Percentiles rank a stretch among this genome's conserved stretches.
phyloP scores from a whole-genome alignment of 2,329 filamentous ascomycete genomes.

The Gliomastix tumulicola region DNA sequence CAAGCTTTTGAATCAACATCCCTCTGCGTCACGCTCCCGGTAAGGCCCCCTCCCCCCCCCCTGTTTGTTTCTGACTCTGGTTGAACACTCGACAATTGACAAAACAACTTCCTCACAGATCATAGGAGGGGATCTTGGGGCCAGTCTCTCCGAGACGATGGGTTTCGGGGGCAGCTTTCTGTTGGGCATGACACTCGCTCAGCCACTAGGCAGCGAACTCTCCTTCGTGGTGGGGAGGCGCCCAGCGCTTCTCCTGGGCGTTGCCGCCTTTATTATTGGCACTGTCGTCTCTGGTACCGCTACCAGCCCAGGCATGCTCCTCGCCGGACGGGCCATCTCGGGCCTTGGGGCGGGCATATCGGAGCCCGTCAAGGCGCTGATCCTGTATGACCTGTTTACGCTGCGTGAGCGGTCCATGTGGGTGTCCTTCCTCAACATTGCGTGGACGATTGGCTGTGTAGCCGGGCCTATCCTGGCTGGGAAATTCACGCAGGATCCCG shows the following conservation, averaged over 20 bases:
- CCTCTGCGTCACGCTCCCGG: slow-evolving; percentile 17
- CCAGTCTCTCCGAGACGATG: slow-evolving; percentile 13
- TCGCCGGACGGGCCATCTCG: slow-evolving; percentile 24
- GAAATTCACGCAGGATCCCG: neutral
- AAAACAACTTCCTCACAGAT: no score
- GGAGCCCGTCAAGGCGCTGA: slow-evolving; percentile 21
- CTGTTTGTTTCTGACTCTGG: no score
- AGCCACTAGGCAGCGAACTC: slow-evolving; percentile 36
- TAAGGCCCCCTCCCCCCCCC: slow-evolving; percentile 2
- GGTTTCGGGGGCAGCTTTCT: slow-evolving; percentile 57
- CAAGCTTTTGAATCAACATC: slow-evolving; percentile 18
- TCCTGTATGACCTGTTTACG: slow-evolving; percentile 30
- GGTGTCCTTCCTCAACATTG: slow-evolving; percentile 26
- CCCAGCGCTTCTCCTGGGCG: slow-evolving; percentile 9
- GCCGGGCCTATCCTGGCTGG: slow-evolving; percentile 17
- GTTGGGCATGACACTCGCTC: slow-evolving; percentile 55
- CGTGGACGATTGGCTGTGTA: slow-evolving; percentile 50
- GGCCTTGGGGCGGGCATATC: slow-evolving; percentile 26
- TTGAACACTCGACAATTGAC: no score
- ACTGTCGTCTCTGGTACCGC: slow-evolving; percentile 28
- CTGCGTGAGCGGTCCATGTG: slow-evolving; percentile 32
- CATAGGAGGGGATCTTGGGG: slow-evolving; percentile 14
- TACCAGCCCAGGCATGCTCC: slow-evolving; percentile 16
- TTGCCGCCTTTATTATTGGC: slow-evolving; percentile 28
- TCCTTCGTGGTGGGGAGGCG: slow-evolving; percentile 27